phyloP scores from a whole-genome alignment of 805 yeast genomes.

The Brettanomyces sp. region DNA sequence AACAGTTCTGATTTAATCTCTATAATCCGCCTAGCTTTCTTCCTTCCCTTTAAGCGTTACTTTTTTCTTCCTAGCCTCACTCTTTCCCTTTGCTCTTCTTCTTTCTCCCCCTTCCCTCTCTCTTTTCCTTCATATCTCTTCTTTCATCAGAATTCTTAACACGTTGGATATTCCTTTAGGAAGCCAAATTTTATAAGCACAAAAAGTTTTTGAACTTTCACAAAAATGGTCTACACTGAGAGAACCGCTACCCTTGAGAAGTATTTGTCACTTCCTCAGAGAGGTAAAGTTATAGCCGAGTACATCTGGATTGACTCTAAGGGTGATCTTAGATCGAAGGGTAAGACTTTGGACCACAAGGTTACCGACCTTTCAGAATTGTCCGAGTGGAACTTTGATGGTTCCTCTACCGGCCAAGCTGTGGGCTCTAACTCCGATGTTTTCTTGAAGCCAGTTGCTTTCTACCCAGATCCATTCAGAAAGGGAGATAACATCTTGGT shows the following conservation, averaged over 20 bases:
- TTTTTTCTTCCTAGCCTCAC: background rate
- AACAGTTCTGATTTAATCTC: background rate
- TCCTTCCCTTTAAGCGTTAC: background rate
- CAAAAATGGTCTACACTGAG: conserved; percentile 21
- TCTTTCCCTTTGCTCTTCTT: background rate
- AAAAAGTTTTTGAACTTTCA: background rate
- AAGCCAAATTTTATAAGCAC: too few species aligned
- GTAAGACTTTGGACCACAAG: conserved; percentile 69
- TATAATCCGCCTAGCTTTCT: background rate
- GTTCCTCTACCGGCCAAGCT: conserved; percentile 97
- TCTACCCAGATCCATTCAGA: conserved; percentile 95
- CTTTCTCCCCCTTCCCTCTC: background rate
- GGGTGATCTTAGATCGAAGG: conserved; percentile 87
- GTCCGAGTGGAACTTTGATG: conserved; percentile 99
- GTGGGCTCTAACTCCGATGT: conserved; percentile 97
- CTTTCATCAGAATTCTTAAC: background rate
- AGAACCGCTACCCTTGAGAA: conserved; percentile 78
- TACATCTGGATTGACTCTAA: conserved; percentile 96
- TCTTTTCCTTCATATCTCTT: background rate
- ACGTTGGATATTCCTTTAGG: too few species aligned
- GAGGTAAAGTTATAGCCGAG: conserved; percentile 85
- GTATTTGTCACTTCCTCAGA: conserved; percentile 76
- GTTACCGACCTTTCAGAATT: conserved; percentile 72
- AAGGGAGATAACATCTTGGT: conserved; percentile 95
- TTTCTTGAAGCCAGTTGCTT: conserved; percentile 90